Evolutionary conservation across 305 asterid genomes (phyloP).

Genomic region (Andrographis paniculata): DNA sequence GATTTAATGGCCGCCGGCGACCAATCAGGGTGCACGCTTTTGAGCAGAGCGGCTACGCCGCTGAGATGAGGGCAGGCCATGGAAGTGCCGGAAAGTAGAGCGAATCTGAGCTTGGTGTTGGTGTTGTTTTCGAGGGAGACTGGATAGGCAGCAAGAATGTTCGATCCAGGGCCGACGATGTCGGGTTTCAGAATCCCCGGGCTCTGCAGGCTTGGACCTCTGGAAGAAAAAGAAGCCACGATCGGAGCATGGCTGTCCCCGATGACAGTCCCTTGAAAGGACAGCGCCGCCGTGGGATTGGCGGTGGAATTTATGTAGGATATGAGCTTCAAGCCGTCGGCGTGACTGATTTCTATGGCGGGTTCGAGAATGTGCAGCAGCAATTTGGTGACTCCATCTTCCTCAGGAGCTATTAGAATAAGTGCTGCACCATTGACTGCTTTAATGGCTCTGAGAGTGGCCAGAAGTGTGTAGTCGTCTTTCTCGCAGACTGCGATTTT

Average conservation of each 20-base stretch:
- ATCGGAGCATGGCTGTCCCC: constrained; percentile 30
- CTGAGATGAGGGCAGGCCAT: constrained; percentile 59
- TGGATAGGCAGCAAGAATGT: constrained; percentile 38
- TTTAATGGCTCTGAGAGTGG: neutral
- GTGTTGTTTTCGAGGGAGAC: constrained; percentile 19
- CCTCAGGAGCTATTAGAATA: neutral
- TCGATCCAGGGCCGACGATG: constrained; percentile 45
- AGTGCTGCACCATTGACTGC: neutral
- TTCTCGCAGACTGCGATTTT: neutral
- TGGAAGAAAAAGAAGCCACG: constrained; percentile 35
- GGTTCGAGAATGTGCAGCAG: neutral
- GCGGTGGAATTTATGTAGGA: constrained; percentile 22
- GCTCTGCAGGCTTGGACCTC: constrained; percentile 30
- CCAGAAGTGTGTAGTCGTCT: neutral
- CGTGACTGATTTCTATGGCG: constrained; percentile 1
- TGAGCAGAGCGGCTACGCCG: constrained; percentile 41
- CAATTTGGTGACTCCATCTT: neutral
- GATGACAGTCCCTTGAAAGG: constrained; percentile 33
- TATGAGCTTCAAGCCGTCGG: constrained; percentile 10
- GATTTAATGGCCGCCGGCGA: constrained; percentile 44
- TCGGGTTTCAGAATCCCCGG: constrained; percentile 50
- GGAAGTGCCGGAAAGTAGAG: constrained; percentile 34
- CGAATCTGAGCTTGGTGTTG: constrained; percentile 19
- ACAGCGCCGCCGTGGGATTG: constrained; percentile 17
- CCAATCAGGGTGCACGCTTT: constrained; percentile 40